Percentiles rank a stretch among this genome's conserved stretches.
Conservation (phyloP, 805 yeast species). For the Candida anglica region DNA sequence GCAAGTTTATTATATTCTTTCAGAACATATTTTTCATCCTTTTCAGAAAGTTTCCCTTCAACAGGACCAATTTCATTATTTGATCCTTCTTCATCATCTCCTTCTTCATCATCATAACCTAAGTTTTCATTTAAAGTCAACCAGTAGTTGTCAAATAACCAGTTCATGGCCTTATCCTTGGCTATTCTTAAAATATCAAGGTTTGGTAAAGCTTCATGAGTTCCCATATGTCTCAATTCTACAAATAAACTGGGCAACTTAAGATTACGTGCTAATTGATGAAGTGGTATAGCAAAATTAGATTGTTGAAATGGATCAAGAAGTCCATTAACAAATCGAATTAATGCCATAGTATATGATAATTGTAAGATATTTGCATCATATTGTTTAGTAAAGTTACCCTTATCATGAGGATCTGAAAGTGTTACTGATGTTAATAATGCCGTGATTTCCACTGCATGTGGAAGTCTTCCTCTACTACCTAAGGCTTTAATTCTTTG, state of each 20-base stretch:
- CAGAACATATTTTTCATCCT: neutral
- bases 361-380: constrained; percentile 41
- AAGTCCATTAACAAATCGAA: constrained; percentile 86
- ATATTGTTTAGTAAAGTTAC: neutral
- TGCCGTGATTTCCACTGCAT: constrained; percentile 65
- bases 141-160: constrained; percentile 83
- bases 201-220: constrained; percentile 83
- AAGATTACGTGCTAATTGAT: constrained; percentile 63
- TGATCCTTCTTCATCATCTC: constrained; percentile 13
- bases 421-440: constrained; percentile 49
- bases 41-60: constrained; percentile 2
- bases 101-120: constrained; percentile 13
- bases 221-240: constrained; percentile 83
- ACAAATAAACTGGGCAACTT: constrained; percentile 79
- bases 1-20: neutral
- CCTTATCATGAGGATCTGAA: constrained; percentile 27
- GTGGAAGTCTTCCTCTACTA: constrained; percentile 66
- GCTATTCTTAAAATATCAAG: constrained; percentile 63
- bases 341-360: constrained; percentile 68
- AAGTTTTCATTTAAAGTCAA: constrained; percentile 22
- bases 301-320: constrained; percentile 85
- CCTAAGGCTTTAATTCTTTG: constrained; percentile 48
- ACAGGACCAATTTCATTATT: too few species aligned
- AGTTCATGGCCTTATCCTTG: constrained; percentile 56
- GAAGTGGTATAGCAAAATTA: constrained; percentile 72